A percentile compares a stretch with the other conserved stretches of the same genome.
Evolutionary conservation across 2,329 filamentous ascomycete genomes (phyloP).

Genomic region (Pseudogymnoascus sp.): DNA sequence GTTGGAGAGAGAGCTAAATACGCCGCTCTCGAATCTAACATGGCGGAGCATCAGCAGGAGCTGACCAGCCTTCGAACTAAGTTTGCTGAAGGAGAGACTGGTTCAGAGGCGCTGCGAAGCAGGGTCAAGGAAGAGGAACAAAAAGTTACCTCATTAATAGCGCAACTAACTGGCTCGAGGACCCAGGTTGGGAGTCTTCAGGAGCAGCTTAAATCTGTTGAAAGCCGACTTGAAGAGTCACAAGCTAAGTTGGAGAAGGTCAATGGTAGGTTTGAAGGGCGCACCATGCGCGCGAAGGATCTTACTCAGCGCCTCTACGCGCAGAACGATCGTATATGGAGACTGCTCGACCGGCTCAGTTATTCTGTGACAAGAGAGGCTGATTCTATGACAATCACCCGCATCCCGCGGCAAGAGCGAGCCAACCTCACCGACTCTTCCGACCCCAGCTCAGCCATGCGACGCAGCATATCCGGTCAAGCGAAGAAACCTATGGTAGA

Average conservation of each 20-base stretch:
- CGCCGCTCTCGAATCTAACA: slow-evolving; percentile 45
- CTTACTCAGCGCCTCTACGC: slow-evolving; percentile 74
- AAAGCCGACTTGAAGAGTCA: slow-evolving; percentile 51
- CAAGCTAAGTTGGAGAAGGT: slow-evolving; percentile 44
- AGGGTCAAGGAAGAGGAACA: slow-evolving; percentile 67
- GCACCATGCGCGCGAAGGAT: slow-evolving; percentile 68
- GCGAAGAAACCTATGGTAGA: slow-evolving; percentile 47
- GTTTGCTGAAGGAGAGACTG: slow-evolving; percentile 75
- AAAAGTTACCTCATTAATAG: slow-evolving; percentile 56
- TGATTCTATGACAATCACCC: slow-evolving; percentile 65
- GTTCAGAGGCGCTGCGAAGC: slow-evolving; percentile 68
- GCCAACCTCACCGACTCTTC: slow-evolving; percentile 51
- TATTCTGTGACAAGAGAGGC: slow-evolving; percentile 72
- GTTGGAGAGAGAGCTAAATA: slow-evolving; percentile 46
- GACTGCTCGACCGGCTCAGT: slow-evolving; percentile 77
- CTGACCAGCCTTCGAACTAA: slow-evolving; percentile 59
- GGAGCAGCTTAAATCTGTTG: slow-evolving; percentile 61
- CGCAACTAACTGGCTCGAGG: slow-evolving; percentile 65
- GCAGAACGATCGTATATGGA: slow-evolving; percentile 75
- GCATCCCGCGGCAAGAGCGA: slow-evolving; percentile 53
- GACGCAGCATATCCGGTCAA: slow-evolving; percentile 41
- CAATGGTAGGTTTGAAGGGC: slow-evolving; percentile 54
- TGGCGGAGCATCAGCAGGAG: slow-evolving; percentile 58
- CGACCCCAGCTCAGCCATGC: slow-evolving; percentile 44
- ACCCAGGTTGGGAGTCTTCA: slow-evolving; percentile 69